Percentiles rank a stretch among this genome's conserved stretches.
Evolutionary conservation across 2,329 filamentous ascomycete genomes (phyloP).

Genomic region (Fusarium aywerte): DNA sequence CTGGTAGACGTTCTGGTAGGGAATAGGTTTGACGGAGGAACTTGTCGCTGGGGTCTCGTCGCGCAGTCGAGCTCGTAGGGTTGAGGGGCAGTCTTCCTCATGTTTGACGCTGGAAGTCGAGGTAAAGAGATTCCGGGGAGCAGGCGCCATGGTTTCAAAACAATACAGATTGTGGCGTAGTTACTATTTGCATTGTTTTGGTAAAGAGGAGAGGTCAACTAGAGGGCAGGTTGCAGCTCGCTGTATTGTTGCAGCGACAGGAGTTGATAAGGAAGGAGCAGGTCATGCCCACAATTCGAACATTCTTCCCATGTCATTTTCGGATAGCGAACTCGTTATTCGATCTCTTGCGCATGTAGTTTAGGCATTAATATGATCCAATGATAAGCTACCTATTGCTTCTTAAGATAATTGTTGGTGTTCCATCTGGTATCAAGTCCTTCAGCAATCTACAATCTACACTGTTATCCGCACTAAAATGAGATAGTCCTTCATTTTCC

Average conservation of each 20-base stretch:
- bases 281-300: not conserved
- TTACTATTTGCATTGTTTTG: not conserved
- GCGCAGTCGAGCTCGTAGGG: constrained; percentile 46
- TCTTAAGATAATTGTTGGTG: not conserved
- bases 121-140: not conserved
- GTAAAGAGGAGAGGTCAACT: no score
- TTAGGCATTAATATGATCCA: no score
- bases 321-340: no score
- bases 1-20: constrained; percentile 36
- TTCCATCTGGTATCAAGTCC: not conserved
- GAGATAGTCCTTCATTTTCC: constrained; percentile 4
- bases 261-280: not conserved
- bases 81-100: constrained; percentile 36
- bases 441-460: constrained; percentile 5
- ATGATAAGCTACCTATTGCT: no score
- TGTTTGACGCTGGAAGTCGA: constrained; percentile 19
- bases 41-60: constrained; percentile 28
- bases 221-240: not conserved
- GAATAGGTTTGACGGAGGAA: constrained; percentile 3
- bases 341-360: no score
- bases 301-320: not conserved
- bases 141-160: not conserved
- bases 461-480: not conserved
- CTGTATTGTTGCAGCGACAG: not conserved
- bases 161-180: no score